phyloP scores from a whole-genome alignment of 2,329 filamentous ascomycete species.

The Aureobasidium sp. region DNA sequence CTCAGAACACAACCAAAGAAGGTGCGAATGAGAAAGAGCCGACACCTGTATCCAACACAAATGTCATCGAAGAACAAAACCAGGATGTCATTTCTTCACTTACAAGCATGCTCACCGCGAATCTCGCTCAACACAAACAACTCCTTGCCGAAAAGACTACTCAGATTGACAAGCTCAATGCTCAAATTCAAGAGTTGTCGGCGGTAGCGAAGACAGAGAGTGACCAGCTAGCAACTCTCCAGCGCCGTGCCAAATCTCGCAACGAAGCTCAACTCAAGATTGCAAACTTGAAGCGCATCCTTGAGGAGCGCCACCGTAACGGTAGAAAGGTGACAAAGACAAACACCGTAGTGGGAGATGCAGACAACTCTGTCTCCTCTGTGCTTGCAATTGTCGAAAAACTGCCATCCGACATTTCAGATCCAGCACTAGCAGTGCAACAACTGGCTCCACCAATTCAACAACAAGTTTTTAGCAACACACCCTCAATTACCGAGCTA shows the following conservation, averaged over 20 bases:
- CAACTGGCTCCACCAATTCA: neutral
- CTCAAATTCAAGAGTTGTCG: conserved; percentile 72
- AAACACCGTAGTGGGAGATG: neutral
- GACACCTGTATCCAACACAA: conserved; percentile 20
- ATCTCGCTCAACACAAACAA: conserved; percentile 69
- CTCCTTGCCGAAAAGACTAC: conserved; percentile 80
- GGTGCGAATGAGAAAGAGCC: conserved; percentile 38
- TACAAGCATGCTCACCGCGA: conserved; percentile 71
- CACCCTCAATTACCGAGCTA: conserved; percentile 34
- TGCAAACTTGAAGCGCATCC: conserved; percentile 67
- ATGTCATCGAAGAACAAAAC: conserved; percentile 56
- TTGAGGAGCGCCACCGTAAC: conserved; percentile 49
- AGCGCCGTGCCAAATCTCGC: conserved; percentile 56
- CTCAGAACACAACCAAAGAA: neutral
- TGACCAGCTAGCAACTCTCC: conserved; percentile 63
- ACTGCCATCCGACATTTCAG: neutral
- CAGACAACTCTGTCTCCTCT: neutral
- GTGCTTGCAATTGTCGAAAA: neutral
- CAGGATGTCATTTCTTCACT: conserved; percentile 77
- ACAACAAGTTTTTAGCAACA: conserved; percentile 3
- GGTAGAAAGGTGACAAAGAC: conserved; percentile 14
- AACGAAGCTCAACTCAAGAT: conserved; percentile 64
- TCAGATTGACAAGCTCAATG: conserved; percentile 73
- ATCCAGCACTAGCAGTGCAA: neutral
- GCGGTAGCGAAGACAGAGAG: conserved; percentile 71